Evolutionary conservation across 2,329 filamentous ascomycete species (phyloP).

Genomic region (Calonectria fujianensis): DNA sequence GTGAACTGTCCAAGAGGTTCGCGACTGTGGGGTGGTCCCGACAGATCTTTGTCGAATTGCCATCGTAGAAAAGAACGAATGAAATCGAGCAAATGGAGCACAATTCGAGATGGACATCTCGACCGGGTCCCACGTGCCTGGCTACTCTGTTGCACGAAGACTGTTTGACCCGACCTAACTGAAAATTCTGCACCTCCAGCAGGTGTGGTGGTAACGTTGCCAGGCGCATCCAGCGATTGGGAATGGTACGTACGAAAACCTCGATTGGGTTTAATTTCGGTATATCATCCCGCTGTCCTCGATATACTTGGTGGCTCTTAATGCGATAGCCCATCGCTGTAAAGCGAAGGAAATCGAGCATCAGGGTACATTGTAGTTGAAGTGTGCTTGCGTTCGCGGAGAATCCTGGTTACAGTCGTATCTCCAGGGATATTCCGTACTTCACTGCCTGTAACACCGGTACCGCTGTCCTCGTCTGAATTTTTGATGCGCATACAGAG

Average conservation of each 20-base stretch:
- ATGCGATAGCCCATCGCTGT: not conserved
- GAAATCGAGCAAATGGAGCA: not conserved
- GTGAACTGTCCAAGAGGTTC: conserved; percentile 62
- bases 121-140: too few species aligned
- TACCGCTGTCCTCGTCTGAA: not conserved
- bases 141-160: not conserved
- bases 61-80: not conserved
- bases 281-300: not conserved
- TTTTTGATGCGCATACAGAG: not conserved
- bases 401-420: not conserved
- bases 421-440: not conserved
- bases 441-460: not conserved
- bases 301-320: not conserved
- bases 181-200: not conserved
- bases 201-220: not conserved
- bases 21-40: conserved; percentile 72
- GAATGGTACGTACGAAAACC: not conserved
- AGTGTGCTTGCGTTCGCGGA: not conserved
- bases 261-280: not conserved
- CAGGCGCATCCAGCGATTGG: not conserved
- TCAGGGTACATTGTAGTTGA: not conserved
- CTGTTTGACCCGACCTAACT: not conserved
- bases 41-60: conserved; percentile 58
- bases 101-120: not conserved
- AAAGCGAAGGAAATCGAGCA: not conserved